These are phyloP conservation scores for Exidia glandulosa DNA, from an alignment of 768 basidiomycete species.

Conservation along the genomic window DNA sequence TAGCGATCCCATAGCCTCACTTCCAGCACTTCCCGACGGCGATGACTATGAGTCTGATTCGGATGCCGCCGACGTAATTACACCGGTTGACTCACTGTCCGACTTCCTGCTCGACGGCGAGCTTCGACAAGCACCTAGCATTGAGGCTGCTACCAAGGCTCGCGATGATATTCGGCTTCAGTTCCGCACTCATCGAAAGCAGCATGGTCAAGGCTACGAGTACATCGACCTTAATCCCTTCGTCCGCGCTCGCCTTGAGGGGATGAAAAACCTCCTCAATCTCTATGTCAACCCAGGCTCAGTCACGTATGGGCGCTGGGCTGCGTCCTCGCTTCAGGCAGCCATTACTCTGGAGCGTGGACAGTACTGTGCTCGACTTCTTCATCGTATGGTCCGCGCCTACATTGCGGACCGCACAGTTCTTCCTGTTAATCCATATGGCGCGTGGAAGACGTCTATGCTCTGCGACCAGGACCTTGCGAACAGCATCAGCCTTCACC, in stretches of 20 bases:
- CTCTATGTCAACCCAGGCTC: not conserved
- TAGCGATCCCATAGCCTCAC: too few species aligned
- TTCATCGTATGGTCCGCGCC: not conserved
- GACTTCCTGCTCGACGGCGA: too few species aligned
- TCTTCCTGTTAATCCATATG: constrained; percentile 5
- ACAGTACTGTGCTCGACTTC: not conserved
- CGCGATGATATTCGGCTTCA: not conserved
- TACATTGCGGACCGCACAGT: not conserved
- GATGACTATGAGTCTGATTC: too few species aligned
- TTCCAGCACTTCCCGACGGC: too few species aligned
- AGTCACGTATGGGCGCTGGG: not conserved
- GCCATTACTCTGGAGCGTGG: not conserved
- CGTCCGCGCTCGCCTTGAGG: not conserved
- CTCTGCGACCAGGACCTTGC: constrained; percentile 21
- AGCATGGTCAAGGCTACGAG: not conserved
- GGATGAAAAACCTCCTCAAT: not conserved
- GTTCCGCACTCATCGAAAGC: not conserved
- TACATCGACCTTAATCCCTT: not conserved
- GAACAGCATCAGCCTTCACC: constrained; percentile 16
- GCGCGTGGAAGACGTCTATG: constrained; percentile 7
- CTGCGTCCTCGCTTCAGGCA: not conserved
- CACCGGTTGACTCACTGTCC: too few species aligned
- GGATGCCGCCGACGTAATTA: too few species aligned
- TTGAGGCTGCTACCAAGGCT: not conserved
- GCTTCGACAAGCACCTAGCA: not conserved